These are phyloP conservation scores for Favolaschia claudopus DNA, from an alignment of 768 basidiomycete species.

Conservation along the genomic window DNA sequence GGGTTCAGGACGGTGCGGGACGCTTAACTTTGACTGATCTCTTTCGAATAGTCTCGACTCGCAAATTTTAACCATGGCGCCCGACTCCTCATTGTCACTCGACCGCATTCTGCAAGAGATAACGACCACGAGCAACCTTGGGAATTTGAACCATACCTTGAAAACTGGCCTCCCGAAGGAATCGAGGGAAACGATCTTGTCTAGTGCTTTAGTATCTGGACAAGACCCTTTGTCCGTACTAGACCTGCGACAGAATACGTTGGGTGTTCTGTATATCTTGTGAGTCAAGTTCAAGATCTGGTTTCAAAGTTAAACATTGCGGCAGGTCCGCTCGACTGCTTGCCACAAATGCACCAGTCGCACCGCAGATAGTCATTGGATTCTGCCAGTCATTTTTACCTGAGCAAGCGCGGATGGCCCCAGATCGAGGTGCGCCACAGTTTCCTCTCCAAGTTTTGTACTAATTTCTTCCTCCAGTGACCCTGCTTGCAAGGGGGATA, in stretches of 20 bases:
- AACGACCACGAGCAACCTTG: slow-evolving; percentile 47
- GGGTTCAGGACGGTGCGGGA: no score
- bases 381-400: slow-evolving; percentile 74
- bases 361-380: slow-evolving; percentile 50
- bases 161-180: slow-evolving; percentile 62
- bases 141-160: slow-evolving; percentile 51
- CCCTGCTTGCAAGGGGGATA: slow-evolving; percentile 71
- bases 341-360: slow-evolving; percentile 46
- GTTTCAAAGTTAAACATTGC: background rate
- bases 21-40: no score
- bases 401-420: slow-evolving; percentile 68
- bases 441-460: slow-evolving; percentile 6
- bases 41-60: background rate
- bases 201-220: slow-evolving; percentile 60
- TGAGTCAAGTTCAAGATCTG: slow-evolving; percentile 44
- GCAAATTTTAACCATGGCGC: slow-evolving; percentile 31
- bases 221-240: slow-evolving; percentile 74
- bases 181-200: slow-evolving; percentile 61
- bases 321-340: slow-evolving; percentile 67
- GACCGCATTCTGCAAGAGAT: slow-evolving; percentile 54
- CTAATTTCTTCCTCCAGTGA: slow-evolving; percentile 51
- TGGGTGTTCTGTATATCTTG: slow-evolving; percentile 79
- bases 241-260: slow-evolving; percentile 61
- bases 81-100: slow-evolving; percentile 36
- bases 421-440: slow-evolving; percentile 63